Percentiles rank a stretch among this genome's conserved stretches.
These are phyloP conservation scores for Ceratocystis ficicola DNA, from an alignment of 2,329 filamentous ascomycete species.

Conservation along the genomic window DNA sequence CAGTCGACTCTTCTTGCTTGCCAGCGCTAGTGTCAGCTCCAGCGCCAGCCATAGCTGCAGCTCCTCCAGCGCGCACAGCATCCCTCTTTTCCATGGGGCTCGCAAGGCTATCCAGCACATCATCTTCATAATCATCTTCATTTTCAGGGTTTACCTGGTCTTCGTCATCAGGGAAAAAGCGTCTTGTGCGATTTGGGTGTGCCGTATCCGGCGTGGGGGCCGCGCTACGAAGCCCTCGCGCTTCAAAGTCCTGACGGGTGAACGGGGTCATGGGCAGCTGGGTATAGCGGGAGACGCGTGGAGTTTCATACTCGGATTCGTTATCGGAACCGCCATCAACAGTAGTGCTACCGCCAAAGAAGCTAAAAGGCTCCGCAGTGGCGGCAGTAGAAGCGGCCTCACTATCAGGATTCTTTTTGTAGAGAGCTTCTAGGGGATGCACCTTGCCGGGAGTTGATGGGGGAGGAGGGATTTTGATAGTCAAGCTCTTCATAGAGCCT, in stretches of 20 bases:
- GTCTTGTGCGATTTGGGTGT: constrained; percentile 53
- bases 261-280: constrained; percentile 67
- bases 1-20: constrained; percentile 29
- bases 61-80: constrained; percentile 22
- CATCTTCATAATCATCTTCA: constrained; percentile 27
- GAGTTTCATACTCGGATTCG: constrained; percentile 28
- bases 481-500: constrained; percentile 39
- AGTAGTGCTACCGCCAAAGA: constrained; percentile 51
- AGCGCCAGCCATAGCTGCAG: constrained; percentile 15
- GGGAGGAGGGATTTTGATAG: constrained; percentile 44
- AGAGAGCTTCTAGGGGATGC: constrained; percentile 84
- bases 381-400: constrained; percentile 30
- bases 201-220: constrained; percentile 93
- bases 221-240: constrained; percentile 65
- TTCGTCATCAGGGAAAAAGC: constrained; percentile 42
- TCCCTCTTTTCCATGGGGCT: constrained; percentile 14
- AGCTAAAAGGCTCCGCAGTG: constrained; percentile 52
- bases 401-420: constrained; percentile 48
- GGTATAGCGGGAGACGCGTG: constrained; percentile 21
- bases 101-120: constrained; percentile 24
- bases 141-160: constrained; percentile 36
- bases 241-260: constrained; percentile 65
- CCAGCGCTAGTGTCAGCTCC: constrained; percentile 20
- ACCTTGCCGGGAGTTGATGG: constrained; percentile 42
- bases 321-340: constrained; percentile 37